A percentile compares a stretch with the other conserved stretches of the same genome.
These are phyloP conservation scores for Allomyces arbusculus DNA, from an alignment of 192 early-diverging fungal species.

Conservation along the genomic window DNA sequence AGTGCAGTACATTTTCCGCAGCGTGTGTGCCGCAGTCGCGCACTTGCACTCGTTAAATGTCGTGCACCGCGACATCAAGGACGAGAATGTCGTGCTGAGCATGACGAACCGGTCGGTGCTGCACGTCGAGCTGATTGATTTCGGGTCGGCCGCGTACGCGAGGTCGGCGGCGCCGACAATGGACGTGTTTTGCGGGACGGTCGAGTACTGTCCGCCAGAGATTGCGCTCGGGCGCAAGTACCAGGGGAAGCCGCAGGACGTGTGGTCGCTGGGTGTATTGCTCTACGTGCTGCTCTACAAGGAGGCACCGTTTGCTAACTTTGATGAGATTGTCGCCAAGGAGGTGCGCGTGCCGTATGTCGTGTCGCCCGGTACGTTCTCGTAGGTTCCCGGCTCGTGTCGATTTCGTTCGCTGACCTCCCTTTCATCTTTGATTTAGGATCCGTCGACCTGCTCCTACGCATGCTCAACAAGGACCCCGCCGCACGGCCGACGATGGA, in stretches of 20 bases:
- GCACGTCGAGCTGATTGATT: constrained; percentile 52
- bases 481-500: constrained; percentile 53
- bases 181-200: constrained; percentile 51
- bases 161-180: constrained; percentile 24
- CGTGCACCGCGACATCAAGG: constrained; percentile 73
- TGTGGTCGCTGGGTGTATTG: constrained; percentile 62
- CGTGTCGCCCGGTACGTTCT: constrained; percentile 24
- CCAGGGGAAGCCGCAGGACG: constrained; percentile 54
- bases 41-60: constrained; percentile 52
- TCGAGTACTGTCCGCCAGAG: constrained; percentile 60
- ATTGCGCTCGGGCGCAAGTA: constrained; percentile 42
- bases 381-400: not conserved
- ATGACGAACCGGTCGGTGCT: constrained; percentile 13
- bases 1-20: constrained; percentile 27
- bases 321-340: constrained; percentile 35
- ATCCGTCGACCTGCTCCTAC: constrained; percentile 37
- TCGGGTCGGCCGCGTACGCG: constrained; percentile 49
- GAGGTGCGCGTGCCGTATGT: constrained; percentile 33
- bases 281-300: constrained; percentile 50
- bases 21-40: constrained; percentile 24
- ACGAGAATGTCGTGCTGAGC: constrained; percentile 67
- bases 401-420: not conserved
- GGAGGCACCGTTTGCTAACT: constrained; percentile 52
- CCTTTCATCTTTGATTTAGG: constrained; percentile 5
- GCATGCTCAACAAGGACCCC: constrained; percentile 53